Evolutionary conservation across 139 green algal species (phyloP).

Genomic region (Coelastrella sp.): DNA sequence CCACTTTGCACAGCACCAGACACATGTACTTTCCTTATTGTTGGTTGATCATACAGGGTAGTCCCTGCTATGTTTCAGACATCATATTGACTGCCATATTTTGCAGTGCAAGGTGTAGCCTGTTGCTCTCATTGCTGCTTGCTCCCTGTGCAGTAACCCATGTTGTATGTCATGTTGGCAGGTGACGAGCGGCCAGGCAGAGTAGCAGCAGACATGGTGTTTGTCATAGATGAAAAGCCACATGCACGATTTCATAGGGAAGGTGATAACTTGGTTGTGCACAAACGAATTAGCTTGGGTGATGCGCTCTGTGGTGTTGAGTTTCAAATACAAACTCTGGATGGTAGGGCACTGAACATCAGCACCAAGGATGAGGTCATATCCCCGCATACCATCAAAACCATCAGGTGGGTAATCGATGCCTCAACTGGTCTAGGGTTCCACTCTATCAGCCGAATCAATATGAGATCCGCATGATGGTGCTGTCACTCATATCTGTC

Average conservation of each 20-base stretch:
- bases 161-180: background rate
- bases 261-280: slow-evolving; percentile 85
- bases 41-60: no score
- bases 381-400: slow-evolving; percentile 48
- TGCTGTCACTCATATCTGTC: no score
- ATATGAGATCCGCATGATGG: no score
- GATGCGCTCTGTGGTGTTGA: slow-evolving; percentile 68
- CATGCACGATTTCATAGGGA: slow-evolving; percentile 87
- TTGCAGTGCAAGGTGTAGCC: no score
- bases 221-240: slow-evolving; percentile 92
- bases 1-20: no score
- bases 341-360: slow-evolving; percentile 70
- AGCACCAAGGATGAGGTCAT: slow-evolving; percentile 60
- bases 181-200: slow-evolving; percentile 86
- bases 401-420: slow-evolving; percentile 54
- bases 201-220: slow-evolving; percentile 89
- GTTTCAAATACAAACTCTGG: slow-evolving; percentile 67
- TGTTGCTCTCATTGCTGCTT: no score
- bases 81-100: no score
- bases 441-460: background rate
- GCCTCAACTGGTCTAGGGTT: background rate
- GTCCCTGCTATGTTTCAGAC: no score
- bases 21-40: no score
- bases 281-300: slow-evolving; percentile 53
- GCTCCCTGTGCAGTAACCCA: no score